Base-by-base conservation (phyloP, 2,329 filamentous ascomycete species). In the Monilinia polystroma region DNA sequence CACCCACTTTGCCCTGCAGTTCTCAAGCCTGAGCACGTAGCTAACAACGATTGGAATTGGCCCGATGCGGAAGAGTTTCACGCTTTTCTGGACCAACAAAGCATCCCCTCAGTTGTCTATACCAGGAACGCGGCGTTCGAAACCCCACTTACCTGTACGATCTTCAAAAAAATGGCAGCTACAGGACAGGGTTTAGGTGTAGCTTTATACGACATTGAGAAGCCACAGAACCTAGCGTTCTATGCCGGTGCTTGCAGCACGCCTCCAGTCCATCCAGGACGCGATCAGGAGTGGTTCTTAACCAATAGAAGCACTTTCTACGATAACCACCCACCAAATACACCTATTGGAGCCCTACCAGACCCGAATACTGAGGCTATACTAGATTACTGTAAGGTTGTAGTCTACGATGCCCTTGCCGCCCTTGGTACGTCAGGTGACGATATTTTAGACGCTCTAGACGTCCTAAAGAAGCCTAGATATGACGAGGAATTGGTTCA, bases 401-500 rank as follows among this genome's bases (percentile, higher is more conserved):
- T 72, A 10, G 71, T 69, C 2, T 76, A 76, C 53, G 73, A 76
- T 63, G 73, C 73, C 26, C 54, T 76, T 1, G 73, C 74, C 6
- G 74, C 74, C 7, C 58, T 75, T 38, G 73, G 71, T 4, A 68
- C 71, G 0, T 67, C 69, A 5, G 72, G 72, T n/a, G 66, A 73
- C 12, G 73, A 74, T 67, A 66, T 72, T 2, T 58, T 75, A 3
- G 20, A 69, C 1, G 63, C 64, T 14, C 67, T 74, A 16, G 41
- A 64, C 6, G 64, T 74, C n/a, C 52, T 69, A 2, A 63, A 66
- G n/a, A 10, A 35, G 3, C 60, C 60, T n/a, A 2, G 41, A 14
- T 64, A 55, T 23, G 5, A 11, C 6, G 29, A 4, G 3, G 23
- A 49, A 23, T 4, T 23, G 3, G 23, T 35, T 18, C 62, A 62